Conservation (phyloP, 352 stramenopile genomes). For the Phytophthora litchii region DNA sequence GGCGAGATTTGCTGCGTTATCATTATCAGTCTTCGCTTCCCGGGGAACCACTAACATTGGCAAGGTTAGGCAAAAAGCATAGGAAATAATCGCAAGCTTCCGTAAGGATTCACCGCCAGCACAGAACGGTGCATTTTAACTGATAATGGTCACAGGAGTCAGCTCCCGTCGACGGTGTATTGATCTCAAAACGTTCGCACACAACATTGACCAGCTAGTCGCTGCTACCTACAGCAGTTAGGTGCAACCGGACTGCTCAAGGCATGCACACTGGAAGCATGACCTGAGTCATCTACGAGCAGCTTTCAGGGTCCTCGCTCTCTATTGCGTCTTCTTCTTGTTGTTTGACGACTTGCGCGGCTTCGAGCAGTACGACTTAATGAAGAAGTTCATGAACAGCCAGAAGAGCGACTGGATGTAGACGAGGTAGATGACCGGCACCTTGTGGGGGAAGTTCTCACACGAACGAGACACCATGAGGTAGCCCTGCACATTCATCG, state of each 20-base stretch:
- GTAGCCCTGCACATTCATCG: conserved; percentile 82
- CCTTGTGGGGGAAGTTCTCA: conserved; percentile 74
- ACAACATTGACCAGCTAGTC: conserved; percentile 15
- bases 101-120: conserved; percentile 7
- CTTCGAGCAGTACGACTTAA: conserved; percentile 91
- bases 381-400: conserved; percentile 97
- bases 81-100: too few relatives aligned
- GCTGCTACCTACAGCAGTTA: background rate
- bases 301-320: conserved; percentile 9
- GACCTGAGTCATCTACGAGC: conserved; percentile 6
- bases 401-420: conserved; percentile 90
- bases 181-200: conserved; percentile 23
- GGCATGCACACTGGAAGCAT: background rate
- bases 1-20: too few relatives aligned
- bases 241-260: background rate
- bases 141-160: conserved; percentile 15
- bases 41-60: too few relatives aligned
- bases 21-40: too few relatives aligned
- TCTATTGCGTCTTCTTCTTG: conserved; percentile 66
- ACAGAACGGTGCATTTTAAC: conserved; percentile 6
- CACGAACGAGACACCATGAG: conserved; percentile 88
- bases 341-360: conserved; percentile 40
- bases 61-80: too few relatives aligned
- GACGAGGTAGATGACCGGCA: conserved; percentile 92
- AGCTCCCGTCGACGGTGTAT: conserved; percentile 20